Percentiles rank a stretch among this genome's conserved stretches.
These are phyloP conservation scores for Gamsiella multidivaricata DNA, from an alignment of 192 early-diverging fungal species.

Conservation along the genomic window DNA sequence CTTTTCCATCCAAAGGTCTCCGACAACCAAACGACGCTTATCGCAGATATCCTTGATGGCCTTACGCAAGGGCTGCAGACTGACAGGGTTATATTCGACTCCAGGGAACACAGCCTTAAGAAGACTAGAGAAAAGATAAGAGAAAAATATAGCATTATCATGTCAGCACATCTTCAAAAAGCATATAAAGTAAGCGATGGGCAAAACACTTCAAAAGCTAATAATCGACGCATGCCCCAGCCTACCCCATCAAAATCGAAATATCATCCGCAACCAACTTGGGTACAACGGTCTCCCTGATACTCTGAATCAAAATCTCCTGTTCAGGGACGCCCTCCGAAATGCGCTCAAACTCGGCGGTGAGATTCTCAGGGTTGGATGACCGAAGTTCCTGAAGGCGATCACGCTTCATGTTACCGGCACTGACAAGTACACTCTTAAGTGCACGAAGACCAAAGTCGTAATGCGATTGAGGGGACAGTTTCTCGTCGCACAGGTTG, in stretches of 20 bases:
- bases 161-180: too few species aligned
- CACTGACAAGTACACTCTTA: slow-evolving; percentile 98
- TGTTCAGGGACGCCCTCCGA: slow-evolving; percentile 85
- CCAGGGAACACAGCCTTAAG: slow-evolving; percentile 96
- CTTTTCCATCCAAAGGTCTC: slow-evolving; percentile 93
- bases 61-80: slow-evolving; percentile 76
- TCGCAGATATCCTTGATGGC: slow-evolving; percentile 82
- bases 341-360: slow-evolving; percentile 60
- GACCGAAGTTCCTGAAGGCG: slow-evolving; percentile 65
- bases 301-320: slow-evolving; percentile 94
- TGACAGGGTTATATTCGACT: slow-evolving; percentile 83
- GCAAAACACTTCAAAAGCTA: neutral
- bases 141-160: slow-evolving; percentile 4
- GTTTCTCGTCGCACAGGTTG: slow-evolving; percentile 93
- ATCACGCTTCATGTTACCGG: slow-evolving; percentile 98
- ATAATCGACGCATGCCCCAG: neutral
- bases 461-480: slow-evolving; percentile 97
- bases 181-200: too few species aligned
- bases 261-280: slow-evolving; percentile 99
- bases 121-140: slow-evolving; percentile 59
- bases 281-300: slow-evolving; percentile 96
- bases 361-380: slow-evolving; percentile 50
- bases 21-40: slow-evolving; percentile 77
- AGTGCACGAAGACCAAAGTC: slow-evolving; percentile 99
- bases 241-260: slow-evolving; percentile 77